These are phyloP conservation scores for Dicorynia guianensis DNA, from an alignment of 306 rosid genomes.

Conservation along the genomic window DNA sequence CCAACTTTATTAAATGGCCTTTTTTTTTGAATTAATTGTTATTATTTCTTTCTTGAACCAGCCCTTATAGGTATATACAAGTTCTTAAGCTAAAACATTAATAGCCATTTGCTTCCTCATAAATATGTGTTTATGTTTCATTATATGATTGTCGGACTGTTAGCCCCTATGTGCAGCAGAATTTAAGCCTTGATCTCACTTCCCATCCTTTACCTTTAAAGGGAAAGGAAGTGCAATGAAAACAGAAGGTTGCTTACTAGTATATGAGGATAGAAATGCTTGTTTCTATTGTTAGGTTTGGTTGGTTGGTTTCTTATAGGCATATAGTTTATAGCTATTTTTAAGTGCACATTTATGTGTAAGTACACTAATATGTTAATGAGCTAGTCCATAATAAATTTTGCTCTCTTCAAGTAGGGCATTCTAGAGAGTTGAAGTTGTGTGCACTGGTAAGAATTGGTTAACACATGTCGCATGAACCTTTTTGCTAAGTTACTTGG, in stretches of 20 bases:
- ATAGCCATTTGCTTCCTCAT: background rate
- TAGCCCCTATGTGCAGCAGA: background rate
- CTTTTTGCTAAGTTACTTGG: conserved; percentile 22
- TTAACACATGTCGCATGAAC: conserved; percentile 3
- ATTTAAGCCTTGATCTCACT: background rate
- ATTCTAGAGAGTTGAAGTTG: background rate
- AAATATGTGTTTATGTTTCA: background rate
- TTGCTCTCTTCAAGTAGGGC: conserved; percentile 1
- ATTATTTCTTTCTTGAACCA: background rate
- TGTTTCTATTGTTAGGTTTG: background rate
- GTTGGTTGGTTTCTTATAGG: background rate
- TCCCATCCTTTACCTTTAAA: background rate
- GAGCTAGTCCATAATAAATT: background rate
- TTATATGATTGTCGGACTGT: background rate
- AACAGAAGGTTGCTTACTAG: background rate
- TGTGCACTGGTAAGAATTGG: background rate
- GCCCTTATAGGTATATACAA: background rate
- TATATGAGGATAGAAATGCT: background rate
- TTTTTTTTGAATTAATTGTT: background rate
- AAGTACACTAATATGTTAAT: background rate
- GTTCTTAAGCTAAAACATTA: background rate
- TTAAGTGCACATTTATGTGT: background rate
- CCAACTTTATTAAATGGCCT: background rate
- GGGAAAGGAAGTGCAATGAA: background rate
- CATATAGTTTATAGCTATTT: conserved; percentile 6